These are phyloP conservation scores for Aspergillus sp. DNA, from an alignment of 2,329 filamentous ascomycete species.

Conservation along the genomic window DNA sequence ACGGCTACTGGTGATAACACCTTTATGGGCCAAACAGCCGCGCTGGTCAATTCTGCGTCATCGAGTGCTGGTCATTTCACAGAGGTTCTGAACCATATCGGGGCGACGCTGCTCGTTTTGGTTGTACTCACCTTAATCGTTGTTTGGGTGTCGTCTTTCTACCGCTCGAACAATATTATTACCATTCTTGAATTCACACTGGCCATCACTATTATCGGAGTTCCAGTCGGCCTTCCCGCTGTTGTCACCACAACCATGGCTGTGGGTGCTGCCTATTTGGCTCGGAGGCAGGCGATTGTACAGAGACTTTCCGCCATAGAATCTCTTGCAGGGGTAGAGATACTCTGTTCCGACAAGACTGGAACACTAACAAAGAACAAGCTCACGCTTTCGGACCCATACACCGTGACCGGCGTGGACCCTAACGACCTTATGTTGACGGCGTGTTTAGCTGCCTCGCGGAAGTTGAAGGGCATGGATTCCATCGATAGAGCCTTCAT, in stretches of 20 bases:
- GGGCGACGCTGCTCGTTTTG: conserved; percentile 74
- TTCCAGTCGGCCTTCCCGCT: conserved; percentile 87
- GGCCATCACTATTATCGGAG: conserved; percentile 87
- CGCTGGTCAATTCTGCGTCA: conserved; percentile 76
- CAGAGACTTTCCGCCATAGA: conserved; percentile 91
- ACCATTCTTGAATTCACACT: conserved; percentile 80
- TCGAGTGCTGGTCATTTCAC: conserved; percentile 82
- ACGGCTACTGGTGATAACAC: conserved; percentile 86
- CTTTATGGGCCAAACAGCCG: conserved; percentile 84
- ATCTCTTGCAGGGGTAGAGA: conserved; percentile 87
- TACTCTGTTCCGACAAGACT: conserved; percentile 93
- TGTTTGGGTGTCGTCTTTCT: conserved; percentile 86
- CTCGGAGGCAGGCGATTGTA: conserved; percentile 90
- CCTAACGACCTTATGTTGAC: conserved; percentile 89
- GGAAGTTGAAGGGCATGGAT: conserved; percentile 95
- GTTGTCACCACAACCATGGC: conserved; percentile 96
- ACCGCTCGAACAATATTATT: conserved; percentile 79
- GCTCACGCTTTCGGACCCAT: conserved; percentile 81
- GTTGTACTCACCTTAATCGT: conserved; percentile 78
- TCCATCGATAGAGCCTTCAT: conserved; percentile 95
- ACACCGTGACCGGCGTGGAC: conserved; percentile 77
- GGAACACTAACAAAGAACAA: conserved; percentile 94
- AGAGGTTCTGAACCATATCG: conserved; percentile 84
- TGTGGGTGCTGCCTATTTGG: conserved; percentile 85
- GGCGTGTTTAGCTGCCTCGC: conserved; percentile 83